Percentiles rank a stretch among this genome's conserved stretches.
These are phyloP conservation scores for Teratosphaeria epicoccoides DNA, from an alignment of 2,329 filamentous ascomycete species.

Conservation along the genomic window DNA sequence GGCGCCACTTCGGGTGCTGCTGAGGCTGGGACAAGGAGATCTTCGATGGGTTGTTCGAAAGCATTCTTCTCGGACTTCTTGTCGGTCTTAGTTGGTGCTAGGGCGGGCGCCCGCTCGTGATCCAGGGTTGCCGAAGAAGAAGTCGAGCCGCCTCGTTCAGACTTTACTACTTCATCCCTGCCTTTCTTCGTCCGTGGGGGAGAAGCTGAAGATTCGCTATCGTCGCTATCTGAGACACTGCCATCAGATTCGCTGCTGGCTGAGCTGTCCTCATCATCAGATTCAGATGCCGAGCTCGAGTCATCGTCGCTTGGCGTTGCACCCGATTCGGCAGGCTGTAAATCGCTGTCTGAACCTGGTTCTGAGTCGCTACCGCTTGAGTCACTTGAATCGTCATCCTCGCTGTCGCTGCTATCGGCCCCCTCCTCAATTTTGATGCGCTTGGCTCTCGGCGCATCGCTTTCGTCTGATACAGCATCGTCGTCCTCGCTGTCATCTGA, in stretches of 20 bases:
- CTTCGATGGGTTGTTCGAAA: background rate
- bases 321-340: background rate
- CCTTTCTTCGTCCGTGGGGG: conserved; percentile 13
- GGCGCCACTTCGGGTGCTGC: conserved; percentile 19
- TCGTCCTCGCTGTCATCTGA: conserved; percentile 9
- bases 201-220: conserved; percentile 2
- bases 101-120: conserved; percentile 8
- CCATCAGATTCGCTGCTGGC: conserved; percentile 11
- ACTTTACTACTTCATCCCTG: conserved; percentile 11
- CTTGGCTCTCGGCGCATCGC: conserved; percentile 21
- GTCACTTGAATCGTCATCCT: conserved; percentile 12
- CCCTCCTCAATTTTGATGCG: conserved; percentile 15
- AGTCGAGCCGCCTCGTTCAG: conserved; percentile 24
- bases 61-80: background rate
- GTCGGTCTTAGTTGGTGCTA: conserved; percentile 6
- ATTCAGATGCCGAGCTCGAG: conserved; percentile 1
- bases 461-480: conserved; percentile 17
- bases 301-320: background rate
- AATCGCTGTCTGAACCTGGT: background rate
- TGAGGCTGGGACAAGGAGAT: background rate
- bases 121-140: conserved; percentile 27
- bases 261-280: background rate
- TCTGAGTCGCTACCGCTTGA: conserved; percentile 1
- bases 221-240: conserved; percentile 9
- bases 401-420: conserved; percentile 9